phyloP scores from a whole-genome alignment of 257 asterid species.

The Cordia subcordata region DNA sequence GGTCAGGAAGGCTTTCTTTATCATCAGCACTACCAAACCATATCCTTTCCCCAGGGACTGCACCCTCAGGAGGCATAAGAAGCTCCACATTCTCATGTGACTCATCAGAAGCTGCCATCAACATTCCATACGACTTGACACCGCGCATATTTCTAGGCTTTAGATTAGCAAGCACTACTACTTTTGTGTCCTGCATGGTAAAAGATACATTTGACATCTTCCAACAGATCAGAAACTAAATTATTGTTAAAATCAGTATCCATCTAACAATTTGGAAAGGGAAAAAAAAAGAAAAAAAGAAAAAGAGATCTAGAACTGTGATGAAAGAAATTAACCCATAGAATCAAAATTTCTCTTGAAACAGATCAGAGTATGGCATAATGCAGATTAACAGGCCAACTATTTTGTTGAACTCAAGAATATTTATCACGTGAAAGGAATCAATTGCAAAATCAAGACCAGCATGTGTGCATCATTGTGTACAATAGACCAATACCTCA shows the following conservation, averaged over 20 bases:
- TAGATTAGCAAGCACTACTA: conserved; percentile 83
- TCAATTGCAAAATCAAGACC: neutral
- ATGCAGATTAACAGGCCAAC: neutral
- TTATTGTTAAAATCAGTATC: neutral
- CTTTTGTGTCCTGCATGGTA: conserved; percentile 58
- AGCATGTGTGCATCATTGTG: neutral
- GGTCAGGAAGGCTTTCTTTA: conserved; percentile 60
- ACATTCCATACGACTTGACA: conserved; percentile 81
- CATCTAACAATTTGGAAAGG: neutral
- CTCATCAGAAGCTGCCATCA: conserved; percentile 96
- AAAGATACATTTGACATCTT: neutral
- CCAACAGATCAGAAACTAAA: neutral
- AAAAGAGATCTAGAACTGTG: no score
- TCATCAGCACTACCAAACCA: conserved; percentile 89
- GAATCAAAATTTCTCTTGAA: no score
- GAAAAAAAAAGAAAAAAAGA: no score
- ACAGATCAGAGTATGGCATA: no score
- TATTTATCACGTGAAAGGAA: neutral
- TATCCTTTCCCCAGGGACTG: conserved; percentile 85
- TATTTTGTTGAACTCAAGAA: neutral
- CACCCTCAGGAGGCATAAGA: conserved; percentile 72
- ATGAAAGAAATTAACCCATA: no score
- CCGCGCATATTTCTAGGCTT: conserved; percentile 99
- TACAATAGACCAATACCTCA: neutral
- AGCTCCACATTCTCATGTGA: conserved; percentile 89